A percentile compares a stretch with the other conserved stretches of the same genome.
Conservation (phyloP, 2,329 filamentous ascomycete genomes). For the Myriangium duriaei region DNA sequence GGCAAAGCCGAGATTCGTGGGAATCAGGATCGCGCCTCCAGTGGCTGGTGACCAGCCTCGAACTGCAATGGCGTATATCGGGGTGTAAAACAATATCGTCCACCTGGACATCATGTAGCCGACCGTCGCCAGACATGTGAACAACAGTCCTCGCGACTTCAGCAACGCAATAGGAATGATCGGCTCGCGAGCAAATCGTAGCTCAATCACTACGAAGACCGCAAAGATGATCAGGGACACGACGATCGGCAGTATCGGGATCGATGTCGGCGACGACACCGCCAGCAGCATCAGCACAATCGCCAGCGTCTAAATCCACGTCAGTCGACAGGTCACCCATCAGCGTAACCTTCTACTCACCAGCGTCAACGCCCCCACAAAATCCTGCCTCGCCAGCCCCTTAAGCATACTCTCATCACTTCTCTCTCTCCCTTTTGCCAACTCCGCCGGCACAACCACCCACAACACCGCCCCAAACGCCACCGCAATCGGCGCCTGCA, state of each 20-base stretch:
- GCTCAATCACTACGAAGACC: conserved; percentile 49
- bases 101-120: conserved; percentile 72
- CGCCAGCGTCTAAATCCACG: conserved; percentile 40
- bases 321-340: neutral
- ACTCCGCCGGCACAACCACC: conserved; percentile 48
- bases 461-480: conserved; percentile 50
- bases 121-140: conserved; percentile 63
- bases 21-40: conserved; percentile 64
- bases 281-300: conserved; percentile 63
- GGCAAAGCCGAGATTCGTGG: conserved; percentile 71
- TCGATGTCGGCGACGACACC: conserved; percentile 48
- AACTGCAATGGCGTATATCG: conserved; percentile 67
- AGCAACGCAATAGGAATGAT: conserved; percentile 64
- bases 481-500: conserved; percentile 54
- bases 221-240: conserved; percentile 48
- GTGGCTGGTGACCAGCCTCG: conserved; percentile 55
- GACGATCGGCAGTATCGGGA: conserved; percentile 48
- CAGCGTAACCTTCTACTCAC: conserved; percentile 29
- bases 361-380: conserved; percentile 56
- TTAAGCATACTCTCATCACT: conserved; percentile 37
- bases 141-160: conserved; percentile 53
- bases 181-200: conserved; percentile 51
- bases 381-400: conserved; percentile 54
- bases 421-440: conserved; percentile 16
- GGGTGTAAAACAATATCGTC: conserved; percentile 68